These are phyloP conservation scores for Blastomyces emzantsi DNA, from an alignment of 2,329 filamentous ascomycete genomes.

Conservation along the genomic window DNA sequence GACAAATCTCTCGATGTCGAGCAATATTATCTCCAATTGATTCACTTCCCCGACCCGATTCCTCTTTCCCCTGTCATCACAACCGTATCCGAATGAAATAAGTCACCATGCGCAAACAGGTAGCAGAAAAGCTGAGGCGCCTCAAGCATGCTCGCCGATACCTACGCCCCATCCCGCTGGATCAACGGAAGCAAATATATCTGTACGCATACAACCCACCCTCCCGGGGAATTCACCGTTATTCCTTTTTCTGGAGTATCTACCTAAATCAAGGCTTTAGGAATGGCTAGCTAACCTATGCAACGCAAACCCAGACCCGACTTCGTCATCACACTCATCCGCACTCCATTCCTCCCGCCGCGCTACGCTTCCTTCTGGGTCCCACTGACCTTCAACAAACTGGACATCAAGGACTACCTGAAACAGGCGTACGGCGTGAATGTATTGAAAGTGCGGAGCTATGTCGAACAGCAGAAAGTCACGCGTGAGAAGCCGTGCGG, in stretches of 20 bases:
- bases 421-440: slow-evolving; percentile 74
- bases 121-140: neutral
- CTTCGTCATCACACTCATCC: slow-evolving; percentile 70
- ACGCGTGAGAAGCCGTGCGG: slow-evolving; percentile 34
- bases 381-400: slow-evolving; percentile 86
- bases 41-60: neutral
- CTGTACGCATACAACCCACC: slow-evolving; percentile 29
- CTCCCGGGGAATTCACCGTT: slow-evolving; percentile 3
- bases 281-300: neutral
- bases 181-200: slow-evolving; percentile 36
- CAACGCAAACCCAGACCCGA: slow-evolving; percentile 54
- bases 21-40: neutral
- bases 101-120: slow-evolving; percentile 7
- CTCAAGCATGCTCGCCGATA: neutral
- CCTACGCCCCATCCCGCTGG: slow-evolving; percentile 13
- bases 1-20: neutral
- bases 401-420: slow-evolving; percentile 93
- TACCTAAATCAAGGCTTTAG: neutral
- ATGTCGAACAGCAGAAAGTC: slow-evolving; percentile 60
- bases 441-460: slow-evolving; percentile 65
- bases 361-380: slow-evolving; percentile 85
- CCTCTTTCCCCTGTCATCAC: neutral
- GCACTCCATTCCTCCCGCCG: slow-evolving; percentile 61
- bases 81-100: neutral
- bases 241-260: neutral